Conservation (phyloP, 306 rosid genomes). For the Pterocarpus macrocarpus region DNA sequence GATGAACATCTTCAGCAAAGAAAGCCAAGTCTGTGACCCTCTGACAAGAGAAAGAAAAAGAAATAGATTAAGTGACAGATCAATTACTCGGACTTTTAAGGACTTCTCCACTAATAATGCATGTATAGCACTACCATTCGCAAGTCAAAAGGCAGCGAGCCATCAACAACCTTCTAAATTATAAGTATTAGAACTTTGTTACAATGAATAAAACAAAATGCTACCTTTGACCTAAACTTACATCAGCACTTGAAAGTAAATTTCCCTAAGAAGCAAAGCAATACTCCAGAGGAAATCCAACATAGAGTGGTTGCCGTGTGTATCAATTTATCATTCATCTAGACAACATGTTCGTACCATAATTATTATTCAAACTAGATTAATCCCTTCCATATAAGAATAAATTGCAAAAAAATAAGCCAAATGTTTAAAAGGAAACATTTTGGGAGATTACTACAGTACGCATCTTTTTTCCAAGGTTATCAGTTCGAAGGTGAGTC, state of each 20-base stretch:
- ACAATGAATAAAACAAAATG: slow-evolving; percentile 26
- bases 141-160: slow-evolving; percentile 20
- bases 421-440: slow-evolving; percentile 26
- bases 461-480: background rate
- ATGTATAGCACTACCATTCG: background rate
- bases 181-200: slow-evolving; percentile 11
- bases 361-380: slow-evolving; percentile 4
- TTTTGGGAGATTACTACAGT: background rate
- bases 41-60: slow-evolving; percentile 57
- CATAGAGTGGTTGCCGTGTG: background rate
- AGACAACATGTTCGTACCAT: slow-evolving; percentile 3
- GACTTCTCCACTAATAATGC: slow-evolving; percentile 28
- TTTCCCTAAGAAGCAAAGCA: slow-evolving; percentile 34
- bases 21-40: slow-evolving; percentile 99
- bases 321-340: background rate
- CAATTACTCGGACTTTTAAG: background rate
- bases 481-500: background rate
- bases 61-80: slow-evolving; percentile 34
- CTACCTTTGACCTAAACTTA: slow-evolving; percentile 28
- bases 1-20: slow-evolving; percentile 99
- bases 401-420: background rate
- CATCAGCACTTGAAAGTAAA: slow-evolving; percentile 18
- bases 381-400: background rate
- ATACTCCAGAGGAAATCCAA: slow-evolving; percentile 2
- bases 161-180: slow-evolving; percentile 12